Percentiles rank a stretch among this genome's conserved stretches.
Conservation (phyloP, 345 rosid genomes). For the Salix suchowensis region DNA sequence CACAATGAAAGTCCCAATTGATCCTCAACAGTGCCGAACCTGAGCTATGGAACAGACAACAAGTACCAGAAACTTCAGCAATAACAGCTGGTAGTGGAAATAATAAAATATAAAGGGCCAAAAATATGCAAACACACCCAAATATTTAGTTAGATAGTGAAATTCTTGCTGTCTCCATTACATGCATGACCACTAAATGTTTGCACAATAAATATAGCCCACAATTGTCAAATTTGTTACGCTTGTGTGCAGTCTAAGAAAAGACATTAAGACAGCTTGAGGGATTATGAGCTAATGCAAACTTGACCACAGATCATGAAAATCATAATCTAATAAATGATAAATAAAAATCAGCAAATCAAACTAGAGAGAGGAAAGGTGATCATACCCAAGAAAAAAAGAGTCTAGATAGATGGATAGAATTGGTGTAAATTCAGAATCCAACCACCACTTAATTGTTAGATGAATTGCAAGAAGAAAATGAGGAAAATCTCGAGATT, state of each 20-base stretch:
- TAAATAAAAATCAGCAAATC: neutral
- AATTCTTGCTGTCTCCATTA: neutral
- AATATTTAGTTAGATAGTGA: neutral
- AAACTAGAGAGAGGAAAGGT: neutral
- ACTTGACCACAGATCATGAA: neutral
- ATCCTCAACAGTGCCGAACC: constrained; percentile 95
- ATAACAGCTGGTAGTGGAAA: neutral
- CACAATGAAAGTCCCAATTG: constrained; percentile 65
- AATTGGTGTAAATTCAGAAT: neutral
- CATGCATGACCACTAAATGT: neutral
- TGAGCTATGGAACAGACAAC: constrained; percentile 93
- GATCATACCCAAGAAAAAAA: neutral
- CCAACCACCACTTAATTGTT: neutral
- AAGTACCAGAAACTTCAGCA: constrained; percentile 30
- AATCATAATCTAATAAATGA: neutral
- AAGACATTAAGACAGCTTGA: neutral
- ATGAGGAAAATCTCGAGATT: neutral
- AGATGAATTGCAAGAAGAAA: neutral
- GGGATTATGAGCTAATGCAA: neutral
- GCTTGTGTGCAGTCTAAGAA: neutral
- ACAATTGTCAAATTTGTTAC: neutral
- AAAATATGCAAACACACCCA: neutral
- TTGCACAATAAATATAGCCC: neutral
- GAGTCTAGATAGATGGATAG: neutral
- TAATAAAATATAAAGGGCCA: neutral